Conservation (phyloP, 768 basidiomycete species). For the Royoungia palumana region DNA sequence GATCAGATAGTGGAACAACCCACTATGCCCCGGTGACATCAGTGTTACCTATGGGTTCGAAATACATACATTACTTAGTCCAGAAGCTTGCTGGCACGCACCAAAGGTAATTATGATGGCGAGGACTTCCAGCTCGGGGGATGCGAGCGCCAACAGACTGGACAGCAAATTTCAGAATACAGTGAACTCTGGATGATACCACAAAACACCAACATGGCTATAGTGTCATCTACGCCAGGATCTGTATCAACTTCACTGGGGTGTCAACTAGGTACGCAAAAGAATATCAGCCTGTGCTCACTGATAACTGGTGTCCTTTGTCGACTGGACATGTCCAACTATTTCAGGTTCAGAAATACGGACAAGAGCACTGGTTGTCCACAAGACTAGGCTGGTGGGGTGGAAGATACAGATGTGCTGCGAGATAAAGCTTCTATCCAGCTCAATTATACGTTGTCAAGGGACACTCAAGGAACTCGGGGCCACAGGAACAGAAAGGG, state of each 20-base stretch:
- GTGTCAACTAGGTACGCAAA: slow-evolving; percentile 1
- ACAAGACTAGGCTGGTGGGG: no score
- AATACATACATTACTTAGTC: not conserved
- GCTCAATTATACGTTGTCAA: no score
- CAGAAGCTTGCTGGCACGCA: slow-evolving; percentile 29
- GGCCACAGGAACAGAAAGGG: no score
- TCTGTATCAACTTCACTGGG: slow-evolving; percentile 71
- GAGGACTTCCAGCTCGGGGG: slow-evolving; percentile 78
- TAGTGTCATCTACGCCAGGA: slow-evolving; percentile 78
- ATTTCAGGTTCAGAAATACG: no score
- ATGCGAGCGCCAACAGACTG: slow-evolving; percentile 75
- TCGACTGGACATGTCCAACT: slow-evolving; percentile 16
- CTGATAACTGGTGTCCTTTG: slow-evolving; percentile 62
- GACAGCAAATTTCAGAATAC: not conserved
- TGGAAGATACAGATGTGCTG: no score
- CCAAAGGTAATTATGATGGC: slow-evolving; percentile 77
- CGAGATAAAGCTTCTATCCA: no score
- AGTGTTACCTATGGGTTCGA: slow-evolving; percentile 57
- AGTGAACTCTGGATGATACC: not conserved
- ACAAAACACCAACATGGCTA: slow-evolving; percentile 62
- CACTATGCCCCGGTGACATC: slow-evolving; percentile 58
- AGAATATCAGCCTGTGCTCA: slow-evolving; percentile 32
- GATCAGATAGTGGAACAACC: slow-evolving; percentile 22
- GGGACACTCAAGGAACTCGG: no score
- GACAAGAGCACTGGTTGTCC: no score